phyloP scores from a whole-genome alignment of 148 eudicot species.

The Chenopodium formosanum region DNA sequence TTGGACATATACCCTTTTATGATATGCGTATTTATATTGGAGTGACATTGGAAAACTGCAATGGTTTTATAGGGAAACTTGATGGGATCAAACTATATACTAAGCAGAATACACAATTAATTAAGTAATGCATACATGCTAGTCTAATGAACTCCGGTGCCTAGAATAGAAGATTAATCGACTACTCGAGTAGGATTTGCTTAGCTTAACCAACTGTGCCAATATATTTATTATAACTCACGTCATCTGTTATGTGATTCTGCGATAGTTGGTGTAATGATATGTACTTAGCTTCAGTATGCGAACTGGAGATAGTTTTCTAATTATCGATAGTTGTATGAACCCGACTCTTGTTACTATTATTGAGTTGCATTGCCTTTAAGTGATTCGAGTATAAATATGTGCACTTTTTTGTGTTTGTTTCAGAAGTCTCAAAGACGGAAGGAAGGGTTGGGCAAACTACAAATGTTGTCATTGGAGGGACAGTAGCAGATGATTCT shows the following conservation, averaged over 20 bases:
- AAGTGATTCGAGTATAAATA: background rate
- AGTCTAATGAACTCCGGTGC: background rate
- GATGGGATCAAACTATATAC: background rate
- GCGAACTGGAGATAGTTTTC: background rate
- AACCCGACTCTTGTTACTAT: background rate
- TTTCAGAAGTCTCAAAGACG: slow-evolving; percentile 86
- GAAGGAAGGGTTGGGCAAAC: slow-evolving; percentile 96
- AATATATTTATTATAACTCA: background rate
- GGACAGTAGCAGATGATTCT: slow-evolving; percentile 85
- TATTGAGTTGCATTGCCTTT: background rate
- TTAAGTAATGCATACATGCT: background rate
- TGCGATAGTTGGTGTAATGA: background rate
- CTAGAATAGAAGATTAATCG: background rate
- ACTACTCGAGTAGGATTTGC: background rate
- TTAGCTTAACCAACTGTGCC: background rate
- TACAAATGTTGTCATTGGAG: slow-evolving; percentile 86
- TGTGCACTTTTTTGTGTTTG: slow-evolving; percentile 18
- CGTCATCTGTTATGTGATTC: background rate
- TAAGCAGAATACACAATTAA: background rate
- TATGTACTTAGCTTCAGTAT: no score
- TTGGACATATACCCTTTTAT: background rate
- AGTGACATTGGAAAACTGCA: background rate
- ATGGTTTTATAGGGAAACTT: background rate
- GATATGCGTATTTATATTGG: background rate
- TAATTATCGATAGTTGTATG: no score